These are phyloP conservation scores for Colletotrichum eremochloae DNA, from an alignment of 2,329 filamentous ascomycete genomes.

Conservation along the genomic window DNA sequence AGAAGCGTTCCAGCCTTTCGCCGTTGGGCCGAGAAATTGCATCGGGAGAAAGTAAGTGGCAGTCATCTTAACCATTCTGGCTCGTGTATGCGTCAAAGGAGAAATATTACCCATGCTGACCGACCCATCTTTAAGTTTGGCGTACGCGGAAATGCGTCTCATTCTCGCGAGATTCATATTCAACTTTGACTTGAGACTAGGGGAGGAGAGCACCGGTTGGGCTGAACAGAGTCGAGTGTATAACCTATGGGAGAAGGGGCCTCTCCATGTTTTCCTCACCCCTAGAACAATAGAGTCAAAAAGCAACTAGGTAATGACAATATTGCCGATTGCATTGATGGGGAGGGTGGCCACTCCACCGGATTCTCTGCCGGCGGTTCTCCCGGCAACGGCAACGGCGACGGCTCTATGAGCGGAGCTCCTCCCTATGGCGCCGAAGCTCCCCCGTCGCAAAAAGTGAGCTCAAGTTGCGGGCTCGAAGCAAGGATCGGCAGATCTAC, in stretches of 20 bases:
- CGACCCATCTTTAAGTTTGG: conserved; percentile 48
- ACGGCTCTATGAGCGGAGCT: conserved; percentile 24
- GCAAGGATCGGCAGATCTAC: background rate
- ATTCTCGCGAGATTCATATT: conserved; percentile 60
- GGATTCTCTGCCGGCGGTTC: conserved; percentile 7
- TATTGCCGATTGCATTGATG: conserved; percentile 31
- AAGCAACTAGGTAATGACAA: background rate
- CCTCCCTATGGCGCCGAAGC: conserved; percentile 26
- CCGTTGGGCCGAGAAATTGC: conserved; percentile 62
- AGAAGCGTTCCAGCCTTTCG: conserved; percentile 62
- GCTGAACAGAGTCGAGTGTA: conserved; percentile 53
- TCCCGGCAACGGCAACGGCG: background rate
- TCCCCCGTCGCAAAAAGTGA: conserved; percentile 8
- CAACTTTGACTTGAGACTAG: conserved; percentile 60
- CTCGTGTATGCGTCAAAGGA: background rate
- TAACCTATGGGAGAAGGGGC: conserved; percentile 54
- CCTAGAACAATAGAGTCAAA: background rate
- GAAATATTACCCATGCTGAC: background rate
- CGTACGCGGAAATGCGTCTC: conserved; percentile 63
- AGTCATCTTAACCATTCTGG: conserved; percentile 46
- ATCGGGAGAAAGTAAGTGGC: conserved; percentile 61
- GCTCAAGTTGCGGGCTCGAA: background rate
- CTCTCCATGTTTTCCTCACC: conserved; percentile 22
- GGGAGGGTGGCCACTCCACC: conserved; percentile 32
- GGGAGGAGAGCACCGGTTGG: conserved; percentile 53